Evolutionary conservation across 257 asterid genomes (phyloP), one percentile per base, ranked within the genome.

Genomic region (Primulina huaijiensis): DNA sequence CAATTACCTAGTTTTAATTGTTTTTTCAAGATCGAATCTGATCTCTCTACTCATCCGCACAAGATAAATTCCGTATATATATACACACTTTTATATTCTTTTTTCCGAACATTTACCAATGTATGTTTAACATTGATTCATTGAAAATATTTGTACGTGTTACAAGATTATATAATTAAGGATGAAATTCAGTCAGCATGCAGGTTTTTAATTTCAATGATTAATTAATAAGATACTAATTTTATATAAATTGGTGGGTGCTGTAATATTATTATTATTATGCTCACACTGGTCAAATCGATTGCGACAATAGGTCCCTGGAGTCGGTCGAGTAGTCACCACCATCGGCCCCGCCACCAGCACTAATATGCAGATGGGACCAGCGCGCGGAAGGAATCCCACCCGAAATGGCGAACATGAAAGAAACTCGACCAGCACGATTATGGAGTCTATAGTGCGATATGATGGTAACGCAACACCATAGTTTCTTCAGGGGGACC

Each of bases 341-440:
- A 50, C 21, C 53, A 17, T 1, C 20, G 57, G 57, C 20, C 55
- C 57, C 20, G 8, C 57, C 57, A 50, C 57, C 57, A 50, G 21
- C 57, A 16, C 57, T 43, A 14, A 43, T 14, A 5, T 43, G 55
- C 55, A 43, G 57, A 50, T 50, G 57, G 57, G 57, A 50, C 57
- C 57, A 50, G 57, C 57, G 20, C 0, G 57, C 53, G 53, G 53
- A 74, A 67, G 77, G 83, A 79, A 78, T 78, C 83, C 80, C 60
- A 73, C 67, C 67, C 16, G 67, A 75, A 73, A 61, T 77, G 77
- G 84, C 69, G 72, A 80, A 67, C 78, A 75, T 60, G 75, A 71
- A 75, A 75, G 77, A 71, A 74, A 80, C 77, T 46, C 72, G 68
- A 73, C 81, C 31, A 55, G 81, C 77, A 78, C 78, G 80, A 71